Conservation (phyloP, 2,329 filamentous ascomycete genomes). For the Colletotrichum lupini region DNA sequence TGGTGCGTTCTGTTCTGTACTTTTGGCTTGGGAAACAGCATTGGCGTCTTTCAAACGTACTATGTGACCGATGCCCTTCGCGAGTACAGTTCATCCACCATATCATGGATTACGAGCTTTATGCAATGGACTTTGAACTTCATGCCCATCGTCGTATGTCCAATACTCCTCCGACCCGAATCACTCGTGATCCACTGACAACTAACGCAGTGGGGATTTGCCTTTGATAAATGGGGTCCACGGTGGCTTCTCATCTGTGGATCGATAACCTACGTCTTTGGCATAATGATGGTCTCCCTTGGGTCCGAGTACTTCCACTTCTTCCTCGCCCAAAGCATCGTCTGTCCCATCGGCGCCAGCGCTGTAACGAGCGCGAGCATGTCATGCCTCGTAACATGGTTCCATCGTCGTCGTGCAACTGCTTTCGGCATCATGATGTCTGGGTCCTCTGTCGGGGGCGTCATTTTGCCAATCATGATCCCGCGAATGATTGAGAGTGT, state of each 20-base stretch:
- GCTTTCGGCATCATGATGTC: constrained; percentile 65
- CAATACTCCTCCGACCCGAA: constrained; percentile 49
- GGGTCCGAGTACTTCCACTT: constrained; percentile 55
- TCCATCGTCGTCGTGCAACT: constrained; percentile 60
- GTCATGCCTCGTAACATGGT: constrained; percentile 61
- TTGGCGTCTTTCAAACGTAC: constrained; percentile 69
- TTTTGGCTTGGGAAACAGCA: constrained; percentile 55
- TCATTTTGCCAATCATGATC: constrained; percentile 70
- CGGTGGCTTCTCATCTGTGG: constrained; percentile 66
- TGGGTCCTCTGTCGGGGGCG: constrained; percentile 65
- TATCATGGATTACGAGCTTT: constrained; percentile 68
- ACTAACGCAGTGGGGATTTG: constrained; percentile 51
- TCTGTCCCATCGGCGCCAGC: constrained; percentile 53
- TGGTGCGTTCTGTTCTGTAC: constrained; percentile 57
- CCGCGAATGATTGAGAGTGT: constrained; percentile 61
- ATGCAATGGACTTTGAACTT: constrained; percentile 59
- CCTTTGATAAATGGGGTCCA: constrained; percentile 74
- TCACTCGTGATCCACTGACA: too few species aligned
- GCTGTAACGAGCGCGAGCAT: constrained; percentile 56
- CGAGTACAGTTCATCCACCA: constrained; percentile 59
- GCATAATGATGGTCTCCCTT: constrained; percentile 73
- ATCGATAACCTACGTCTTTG: constrained; percentile 67
- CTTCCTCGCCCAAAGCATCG: constrained; percentile 55
- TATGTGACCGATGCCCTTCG: constrained; percentile 61
- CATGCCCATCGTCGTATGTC: constrained; percentile 55